Base-by-base conservation (phyloP, 495 filamentous ascomycete genomes). In the Glonium stellatum region DNA sequence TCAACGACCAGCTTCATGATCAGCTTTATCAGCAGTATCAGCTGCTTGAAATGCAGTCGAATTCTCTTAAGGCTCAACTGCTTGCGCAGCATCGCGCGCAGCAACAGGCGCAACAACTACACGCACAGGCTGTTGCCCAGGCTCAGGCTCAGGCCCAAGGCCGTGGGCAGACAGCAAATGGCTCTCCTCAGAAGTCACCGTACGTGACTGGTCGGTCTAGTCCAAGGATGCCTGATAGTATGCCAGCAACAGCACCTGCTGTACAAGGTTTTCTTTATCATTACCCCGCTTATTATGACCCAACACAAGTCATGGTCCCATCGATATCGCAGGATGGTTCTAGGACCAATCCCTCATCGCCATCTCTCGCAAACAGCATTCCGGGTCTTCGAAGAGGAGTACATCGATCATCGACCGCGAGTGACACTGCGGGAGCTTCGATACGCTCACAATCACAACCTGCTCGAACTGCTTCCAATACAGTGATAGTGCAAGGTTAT, bases 361-460 rank as follows among this genome's bases (percentile, higher is more conserved):
- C 84, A 10, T 84, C 83, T 1, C 67, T 81, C n/a, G 65, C 75
- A 25, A 64, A 73, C 55, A 75, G 72, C 15, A 70, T 80, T 50
- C 83, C 83, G 53, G 80, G 84, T 54, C 70, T 83, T 37, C 77
- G 83, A 35, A 78, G 83, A 42, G 79, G 77, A 50, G 72, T 78
- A 13, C 81, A 84, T 57, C 78, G 83, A 13, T 78, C 80, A 12
- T 83, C 81, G 0, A 76, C 77, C 51, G 75, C 77, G 2, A 82
- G 82, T 53, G 78, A 81, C 0, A 76, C 75, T 25, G 75, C 27
- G 27, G 27, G 27, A 31, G 27, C 70, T 36, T 83, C 80, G 5
- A 70, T 82, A 6, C 73, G 84, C 41, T 84, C 84, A 22, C 84
- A 87, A 42, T 87, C 84, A 25, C 84, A 87, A 58, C 84, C 84